Base-by-base conservation (phyloP, 2,329 filamentous ascomycete species). In the Sarocladiaceae sp. region DNA sequence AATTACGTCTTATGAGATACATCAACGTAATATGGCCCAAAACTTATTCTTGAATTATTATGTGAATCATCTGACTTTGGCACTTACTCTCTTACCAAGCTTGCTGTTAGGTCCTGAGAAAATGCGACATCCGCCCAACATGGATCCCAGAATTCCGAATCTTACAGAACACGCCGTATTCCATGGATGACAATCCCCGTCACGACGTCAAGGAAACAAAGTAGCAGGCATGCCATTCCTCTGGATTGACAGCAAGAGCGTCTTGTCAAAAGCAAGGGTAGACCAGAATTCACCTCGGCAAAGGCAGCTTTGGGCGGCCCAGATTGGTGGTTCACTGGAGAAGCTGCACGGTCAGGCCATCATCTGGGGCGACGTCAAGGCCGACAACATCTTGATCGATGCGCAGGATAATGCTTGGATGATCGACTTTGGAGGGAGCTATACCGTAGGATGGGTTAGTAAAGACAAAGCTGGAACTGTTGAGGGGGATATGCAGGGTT, bases 361-460 rank as follows among this genome's bases (percentile, higher is more conserved):
- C 6, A 47, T 58, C 11, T 62, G 57, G 60, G 56, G 59, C n/a
- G 58, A 63, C 57, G 59, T 53, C n/a, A 61, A 61, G 51, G 40
- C 56, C 23, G 53, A 57, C n/a, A 62, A 61, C 53, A 56, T 61
- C 25, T 56, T 62, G 48, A 52, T 62, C 46, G 50, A 57, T 40
- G 37, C 23, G 22, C 49, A 55, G 12, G 57, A 46, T 15, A 52
- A 60, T 52, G 50, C 44, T 18, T 60, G 52, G 50, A 26, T 62
- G 31, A 40, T 60, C 52, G 52, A 51, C 29, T 53, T 50, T 39
- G 47, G 47, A 13, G 37, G 48, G 22, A 25, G 22, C 22, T 53
- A 53, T 48, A 53, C 51, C 10, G 46, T 51, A 15, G 53, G 51
- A 26, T 55, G 51, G 53, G 51, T 53, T 28, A 39, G 40, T 6